phyloP scores from a whole-genome alignment of 306 rosid genomes.

The Gynostemma pentaphyllum region DNA sequence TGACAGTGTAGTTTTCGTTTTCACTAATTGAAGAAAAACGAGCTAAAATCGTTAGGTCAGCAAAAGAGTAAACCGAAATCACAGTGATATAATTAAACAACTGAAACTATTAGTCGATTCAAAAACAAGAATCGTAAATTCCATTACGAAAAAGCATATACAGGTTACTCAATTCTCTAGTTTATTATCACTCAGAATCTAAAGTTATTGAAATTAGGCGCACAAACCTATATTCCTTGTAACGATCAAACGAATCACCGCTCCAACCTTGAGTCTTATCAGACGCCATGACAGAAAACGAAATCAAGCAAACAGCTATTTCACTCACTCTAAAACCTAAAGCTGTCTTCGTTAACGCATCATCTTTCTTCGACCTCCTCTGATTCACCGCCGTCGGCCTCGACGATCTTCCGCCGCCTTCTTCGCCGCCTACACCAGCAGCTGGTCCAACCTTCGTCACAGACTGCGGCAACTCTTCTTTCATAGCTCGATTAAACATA shows the following conservation, averaged over 20 bases:
- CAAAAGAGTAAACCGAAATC: neutral
- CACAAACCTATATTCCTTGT: slow-evolving; percentile 82
- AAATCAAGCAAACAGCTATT: slow-evolving; percentile 62
- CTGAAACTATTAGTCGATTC: neutral
- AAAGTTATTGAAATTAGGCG: neutral
- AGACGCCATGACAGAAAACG: slow-evolving; percentile 95
- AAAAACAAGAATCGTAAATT: neutral
- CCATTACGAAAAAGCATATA: neutral
- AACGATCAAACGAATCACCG: slow-evolving; percentile 94
- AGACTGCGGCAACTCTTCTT: slow-evolving; percentile 32
- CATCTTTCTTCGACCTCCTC: slow-evolving; percentile 26
- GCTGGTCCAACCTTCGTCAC: slow-evolving; percentile 32
- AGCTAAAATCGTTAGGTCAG: neutral
- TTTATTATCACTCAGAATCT: neutral
- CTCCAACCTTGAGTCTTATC: slow-evolving; percentile 98
- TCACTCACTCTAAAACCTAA: slow-evolving; percentile 78
- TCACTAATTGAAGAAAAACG: neutral
- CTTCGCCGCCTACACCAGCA: slow-evolving; percentile 16
- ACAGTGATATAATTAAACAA: neutral
- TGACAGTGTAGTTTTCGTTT: neutral
- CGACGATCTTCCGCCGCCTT: slow-evolving; percentile 22
- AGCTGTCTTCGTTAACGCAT: slow-evolving; percentile 45
- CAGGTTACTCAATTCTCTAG: neutral
- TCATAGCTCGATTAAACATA: slow-evolving; percentile 26
- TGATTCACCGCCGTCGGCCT: slow-evolving; percentile 4